phyloP scores from a whole-genome alignment of 2,329 filamentous ascomycete species.

The Pseudocercospora cruenta region DNA sequence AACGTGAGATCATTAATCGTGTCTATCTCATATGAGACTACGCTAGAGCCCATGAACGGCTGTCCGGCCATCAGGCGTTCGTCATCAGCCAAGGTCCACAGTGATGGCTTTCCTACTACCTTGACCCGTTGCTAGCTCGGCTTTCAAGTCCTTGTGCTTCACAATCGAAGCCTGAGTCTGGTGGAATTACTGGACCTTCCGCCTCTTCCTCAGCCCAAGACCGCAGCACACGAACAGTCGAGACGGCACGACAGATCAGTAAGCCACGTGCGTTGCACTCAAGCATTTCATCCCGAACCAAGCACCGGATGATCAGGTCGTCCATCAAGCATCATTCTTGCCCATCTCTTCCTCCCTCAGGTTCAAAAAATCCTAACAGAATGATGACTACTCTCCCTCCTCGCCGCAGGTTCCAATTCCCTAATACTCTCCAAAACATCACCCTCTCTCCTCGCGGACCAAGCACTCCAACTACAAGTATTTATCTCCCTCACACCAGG shows the following conservation, averaged over 20 bases:
- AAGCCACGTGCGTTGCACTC: not conserved
- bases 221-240: not conserved
- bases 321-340: not conserved
- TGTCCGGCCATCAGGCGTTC: not conserved
- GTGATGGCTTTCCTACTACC: not conserved
- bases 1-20: not conserved
- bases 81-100: not conserved
- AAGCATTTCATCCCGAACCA: not conserved
- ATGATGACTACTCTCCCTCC: not conserved
- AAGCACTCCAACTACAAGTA: slow-evolving; percentile 14
- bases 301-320: not conserved
- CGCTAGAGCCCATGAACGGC: not conserved
- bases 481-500: slow-evolving; percentile 11
- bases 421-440: not conserved
- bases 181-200: not conserved
- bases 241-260: not conserved
- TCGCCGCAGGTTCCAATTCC: not conserved
- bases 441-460: not conserved
- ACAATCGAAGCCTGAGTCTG: not conserved
- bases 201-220: not conserved
- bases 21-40: not conserved
- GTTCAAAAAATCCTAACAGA: not conserved
- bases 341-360: not conserved
- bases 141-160: not conserved
- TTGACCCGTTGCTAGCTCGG: not conserved